Base-by-base conservation (phyloP, 768 basidiomycete genomes). In the Rhizopogon sp. region DNA sequence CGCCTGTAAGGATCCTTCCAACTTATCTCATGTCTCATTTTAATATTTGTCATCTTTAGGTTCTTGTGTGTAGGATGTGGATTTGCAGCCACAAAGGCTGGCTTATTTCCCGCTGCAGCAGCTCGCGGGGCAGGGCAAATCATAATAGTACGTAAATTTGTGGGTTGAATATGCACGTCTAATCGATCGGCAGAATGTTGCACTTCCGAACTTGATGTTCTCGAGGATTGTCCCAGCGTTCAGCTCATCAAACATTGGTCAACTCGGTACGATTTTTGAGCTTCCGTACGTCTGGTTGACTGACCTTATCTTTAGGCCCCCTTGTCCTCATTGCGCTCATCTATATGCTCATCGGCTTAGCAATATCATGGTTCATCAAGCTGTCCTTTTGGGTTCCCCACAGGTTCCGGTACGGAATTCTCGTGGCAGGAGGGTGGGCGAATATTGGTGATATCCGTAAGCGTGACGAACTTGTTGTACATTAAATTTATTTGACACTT, bases 381-480 rank as follows among this genome's bases (percentile, higher is more conserved):
- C 78, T 80, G 57, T 60, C 86, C 49, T 89, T 86, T 61, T 90
- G 87, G 82, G 87, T 90, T 2, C 89, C 89, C 1, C 84, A 88
- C 62, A 77, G 85, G 28, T 90, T 90, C 63, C 74, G 88, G 45
- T 81, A 83, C 61, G 90, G 88, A 0, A 75, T 90, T 22, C 62
- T 90, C 0, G 79, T 81, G 3, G 86, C 87, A 0, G 88, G 87
- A 39, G 81, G 78, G 3, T 90, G 82, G 81, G 78, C 74, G 8
- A 90, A 89, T 60, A 78, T 78, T 43, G 86, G 83, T 8, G 88
- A 88, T 62, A 79, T 90, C 33, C 84, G 87, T 88, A 61, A 64
- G 83, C 70, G 41, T 14, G 11, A 39, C 13, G 49, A 16, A 0
- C 6, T n/a, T 17, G 2, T 11, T 16, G 39, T 39, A 11, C 20